Percentiles rank a stretch among this genome's conserved stretches.
These are phyloP conservation scores for Trichophyton mentagrophytes DNA, from an alignment of 2,329 filamentous ascomycete species.

Conservation along the genomic window DNA sequence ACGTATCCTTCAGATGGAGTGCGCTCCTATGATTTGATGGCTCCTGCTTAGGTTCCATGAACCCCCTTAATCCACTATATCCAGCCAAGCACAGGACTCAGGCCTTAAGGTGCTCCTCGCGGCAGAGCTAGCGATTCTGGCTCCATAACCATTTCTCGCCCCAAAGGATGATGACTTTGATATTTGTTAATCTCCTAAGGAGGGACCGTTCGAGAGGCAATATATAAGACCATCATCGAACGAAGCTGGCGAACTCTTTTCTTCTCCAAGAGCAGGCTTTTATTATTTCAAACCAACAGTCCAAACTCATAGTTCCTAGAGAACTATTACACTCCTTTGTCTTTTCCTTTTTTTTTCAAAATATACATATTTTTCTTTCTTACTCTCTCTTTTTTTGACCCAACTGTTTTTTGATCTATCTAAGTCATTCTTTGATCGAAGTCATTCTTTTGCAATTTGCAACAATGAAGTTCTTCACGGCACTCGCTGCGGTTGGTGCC, in stretches of 20 bases:
- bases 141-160: not conserved
- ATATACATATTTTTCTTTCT: not conserved
- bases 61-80: not conserved
- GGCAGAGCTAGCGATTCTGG: not conserved
- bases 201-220: not conserved
- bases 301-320: not conserved
- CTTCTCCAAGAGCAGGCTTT: not conserved
- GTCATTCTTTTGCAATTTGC: not conserved
- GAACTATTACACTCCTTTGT: not conserved
- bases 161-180: not conserved
- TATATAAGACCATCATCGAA: not conserved
- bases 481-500: conserved; percentile 15
- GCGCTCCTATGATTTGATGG: not conserved
- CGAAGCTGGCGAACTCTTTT: not conserved
- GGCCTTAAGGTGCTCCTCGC: not conserved
- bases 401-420: not conserved
- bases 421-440: not conserved
- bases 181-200: not conserved
- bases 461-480: conserved; percentile 10
- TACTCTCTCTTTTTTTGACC: not conserved
- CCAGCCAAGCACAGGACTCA: not conserved
- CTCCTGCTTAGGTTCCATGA: not conserved
- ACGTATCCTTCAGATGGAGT: not conserved
- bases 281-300: not conserved
- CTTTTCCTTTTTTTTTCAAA: not conserved